These are phyloP conservation scores for Boletus pseudopeckii DNA, from an alignment of 768 basidiomycete species.

Conservation along the genomic window DNA sequence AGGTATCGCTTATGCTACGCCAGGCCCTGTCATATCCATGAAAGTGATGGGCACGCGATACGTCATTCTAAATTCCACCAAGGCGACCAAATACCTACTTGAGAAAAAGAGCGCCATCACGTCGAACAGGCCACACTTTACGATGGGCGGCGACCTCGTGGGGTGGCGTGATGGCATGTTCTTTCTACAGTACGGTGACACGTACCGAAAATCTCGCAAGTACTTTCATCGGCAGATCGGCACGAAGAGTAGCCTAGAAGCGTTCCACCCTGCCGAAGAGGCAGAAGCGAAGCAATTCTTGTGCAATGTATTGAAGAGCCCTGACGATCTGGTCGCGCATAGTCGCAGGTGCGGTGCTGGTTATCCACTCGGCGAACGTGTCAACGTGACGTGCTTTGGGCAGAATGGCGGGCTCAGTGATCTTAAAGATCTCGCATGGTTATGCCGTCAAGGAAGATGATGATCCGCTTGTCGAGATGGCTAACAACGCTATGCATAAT, in stretches of 20 bases:
- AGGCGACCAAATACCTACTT: conserved; percentile 23
- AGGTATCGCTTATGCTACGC: conserved; percentile 7
- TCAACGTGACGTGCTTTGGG: not conserved
- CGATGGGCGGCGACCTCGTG: conserved; percentile 21
- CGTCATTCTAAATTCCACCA: conserved; percentile 46
- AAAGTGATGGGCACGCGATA: conserved; percentile 41
- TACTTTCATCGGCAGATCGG: conserved; percentile 8
- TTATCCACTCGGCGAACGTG: not conserved
- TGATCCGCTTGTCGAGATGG: conserved; percentile 33
- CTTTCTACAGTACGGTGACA: conserved; percentile 12
- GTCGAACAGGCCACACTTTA: conserved; percentile 7
- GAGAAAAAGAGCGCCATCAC: conserved; percentile 6
- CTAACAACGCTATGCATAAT: conserved; percentile 20
- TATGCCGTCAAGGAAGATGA: conserved; percentile 27
- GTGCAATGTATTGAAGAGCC: not conserved
- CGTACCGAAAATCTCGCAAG: conserved; percentile 3
- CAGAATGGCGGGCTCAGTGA: conserved; percentile 35
- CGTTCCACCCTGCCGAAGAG: conserved; percentile 3
- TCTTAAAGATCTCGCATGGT: conserved; percentile 37
- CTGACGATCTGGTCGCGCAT: conserved; percentile 4
- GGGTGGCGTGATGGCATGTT: conserved; percentile 1
- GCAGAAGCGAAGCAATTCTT: conserved; percentile 3
- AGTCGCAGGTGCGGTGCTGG: not conserved
- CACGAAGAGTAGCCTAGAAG: conserved; percentile 1
- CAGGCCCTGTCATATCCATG: conserved; percentile 9